Evolutionary conservation across 1,284 basidiomycete genomes (phyloP).

Genomic region (Boletus mariae): DNA sequence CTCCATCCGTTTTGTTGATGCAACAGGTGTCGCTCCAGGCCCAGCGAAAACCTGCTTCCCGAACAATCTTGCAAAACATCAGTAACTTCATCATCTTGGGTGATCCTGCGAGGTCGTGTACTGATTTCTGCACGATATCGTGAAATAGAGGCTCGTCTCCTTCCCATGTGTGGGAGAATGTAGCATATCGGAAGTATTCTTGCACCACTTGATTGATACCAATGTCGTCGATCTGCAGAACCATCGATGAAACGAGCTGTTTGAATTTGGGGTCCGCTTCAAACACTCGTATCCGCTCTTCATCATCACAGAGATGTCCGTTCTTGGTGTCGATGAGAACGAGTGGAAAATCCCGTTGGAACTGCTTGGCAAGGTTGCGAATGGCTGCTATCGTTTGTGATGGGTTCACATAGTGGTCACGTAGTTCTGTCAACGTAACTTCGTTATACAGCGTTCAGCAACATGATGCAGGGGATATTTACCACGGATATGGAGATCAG

Average conservation of each 20-base stretch:
- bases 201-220: constrained; percentile 7
- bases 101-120: constrained; percentile 11
- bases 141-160: constrained; percentile 17
- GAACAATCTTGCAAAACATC: constrained; percentile 18
- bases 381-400: constrained; percentile 8
- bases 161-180: constrained; percentile 26
- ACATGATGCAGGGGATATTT: neutral
- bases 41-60: constrained; percentile 21
- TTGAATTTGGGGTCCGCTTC: constrained; percentile 16
- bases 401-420: constrained; percentile 7
- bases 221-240: neutral
- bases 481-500: constrained; percentile 7
- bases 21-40: constrained; percentile 29
- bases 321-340: constrained; percentile 13
- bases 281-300: constrained; percentile 8
- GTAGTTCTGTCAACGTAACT: neutral
- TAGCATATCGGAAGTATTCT: constrained; percentile 20
- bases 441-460: neutral
- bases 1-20: constrained; percentile 19
- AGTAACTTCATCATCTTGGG: constrained; percentile 14
- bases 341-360: constrained; percentile 12
- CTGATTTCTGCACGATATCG: constrained; percentile 7
- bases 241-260: constrained; percentile 16
- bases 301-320: constrained; percentile 17
- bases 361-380: neutral